Conservation (phyloP, 2,329 filamentous ascomycete species). For the Aspergillus awamori region DNA sequence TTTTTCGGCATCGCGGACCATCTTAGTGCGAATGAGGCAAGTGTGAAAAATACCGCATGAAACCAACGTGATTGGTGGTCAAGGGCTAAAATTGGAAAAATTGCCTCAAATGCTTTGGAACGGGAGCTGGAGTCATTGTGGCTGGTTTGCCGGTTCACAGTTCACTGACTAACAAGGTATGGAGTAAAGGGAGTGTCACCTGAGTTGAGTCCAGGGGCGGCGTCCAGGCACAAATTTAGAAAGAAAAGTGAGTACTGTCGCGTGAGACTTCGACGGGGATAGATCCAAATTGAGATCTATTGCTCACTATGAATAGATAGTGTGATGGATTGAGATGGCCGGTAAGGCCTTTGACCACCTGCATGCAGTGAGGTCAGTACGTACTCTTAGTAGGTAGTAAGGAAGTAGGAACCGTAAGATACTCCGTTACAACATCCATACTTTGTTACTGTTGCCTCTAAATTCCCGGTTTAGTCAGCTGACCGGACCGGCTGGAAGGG, state of each 20-base stretch:
- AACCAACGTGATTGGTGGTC: slow-evolving; percentile 20
- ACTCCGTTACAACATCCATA: background rate
- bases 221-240: slow-evolving; percentile 4
- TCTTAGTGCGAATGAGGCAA: slow-evolving; percentile 16
- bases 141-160: slow-evolving; percentile 3
- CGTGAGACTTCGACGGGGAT: background rate
- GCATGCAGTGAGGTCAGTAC: background rate
- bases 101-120: slow-evolving; percentile 17
- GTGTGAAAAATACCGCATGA: slow-evolving; percentile 24
- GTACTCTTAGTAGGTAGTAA: no score
- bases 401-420: background rate
- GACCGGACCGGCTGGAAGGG: slow-evolving; percentile 16
- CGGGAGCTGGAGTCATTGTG: slow-evolving; percentile 7
- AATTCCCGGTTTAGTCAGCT: slow-evolving; percentile 22
- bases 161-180: background rate
- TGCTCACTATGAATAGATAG: background rate
- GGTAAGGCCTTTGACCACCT: background rate
- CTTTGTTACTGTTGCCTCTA: background rate
- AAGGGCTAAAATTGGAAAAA: slow-evolving; percentile 25
- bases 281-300: background rate
- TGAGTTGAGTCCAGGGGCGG: background rate
- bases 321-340: background rate
- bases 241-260: background rate
- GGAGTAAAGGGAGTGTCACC: no score
- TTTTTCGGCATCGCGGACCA: slow-evolving; percentile 7